A percentile compares a stretch with the other conserved stretches of the same genome.
Evolutionary conservation across 768 basidiomycete species (phyloP).

Genomic region (Phanerodontia chrysosporium): DNA sequence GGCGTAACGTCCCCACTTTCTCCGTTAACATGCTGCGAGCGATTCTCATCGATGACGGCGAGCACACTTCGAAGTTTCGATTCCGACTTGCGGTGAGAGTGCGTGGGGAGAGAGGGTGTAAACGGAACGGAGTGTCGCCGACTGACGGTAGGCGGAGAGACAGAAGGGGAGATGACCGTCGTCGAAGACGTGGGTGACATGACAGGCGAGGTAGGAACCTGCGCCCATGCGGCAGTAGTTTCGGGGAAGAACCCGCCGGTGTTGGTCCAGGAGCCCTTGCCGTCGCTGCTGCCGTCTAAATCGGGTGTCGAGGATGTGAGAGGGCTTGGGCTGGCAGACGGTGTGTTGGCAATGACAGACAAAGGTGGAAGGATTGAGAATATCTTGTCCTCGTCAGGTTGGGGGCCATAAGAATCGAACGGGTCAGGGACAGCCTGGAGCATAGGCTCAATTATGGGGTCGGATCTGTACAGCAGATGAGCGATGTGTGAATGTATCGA

Average conservation of each 20-base stretch:
- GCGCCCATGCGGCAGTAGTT: constrained; percentile 28
- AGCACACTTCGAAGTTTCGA: constrained; percentile 70
- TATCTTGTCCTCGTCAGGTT: constrained; percentile 84
- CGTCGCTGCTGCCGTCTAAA: constrained; percentile 27
- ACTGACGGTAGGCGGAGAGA: constrained; percentile 20
- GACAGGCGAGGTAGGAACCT: constrained; percentile 14
- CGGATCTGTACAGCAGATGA: constrained; percentile 47
- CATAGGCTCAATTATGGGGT: constrained; percentile 89
- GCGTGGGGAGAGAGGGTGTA: constrained; percentile 22
- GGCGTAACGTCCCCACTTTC: background rate
- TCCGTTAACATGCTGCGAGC: constrained; percentile 23
- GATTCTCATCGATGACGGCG: constrained; percentile 61
- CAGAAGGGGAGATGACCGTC: constrained; percentile 15
- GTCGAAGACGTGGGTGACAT: constrained; percentile 20
- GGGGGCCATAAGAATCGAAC: constrained; percentile 88
- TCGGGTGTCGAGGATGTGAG: constrained; percentile 38
- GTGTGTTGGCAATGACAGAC: constrained; percentile 62
- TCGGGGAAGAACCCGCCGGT: constrained; percentile 45
- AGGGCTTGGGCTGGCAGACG: constrained; percentile 61
- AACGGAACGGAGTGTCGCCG: constrained; percentile 54
- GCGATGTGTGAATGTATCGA: background rate
- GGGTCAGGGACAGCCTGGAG: constrained; percentile 87
- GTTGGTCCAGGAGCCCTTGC: constrained; percentile 43
- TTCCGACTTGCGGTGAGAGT: constrained; percentile 50
- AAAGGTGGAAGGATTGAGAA: constrained; percentile 90